Evolutionary conservation across 2,329 filamentous ascomycete genomes (phyloP), one percentile per base, ranked within the genome.

Genomic region (Epichloe sylvatica): DNA sequence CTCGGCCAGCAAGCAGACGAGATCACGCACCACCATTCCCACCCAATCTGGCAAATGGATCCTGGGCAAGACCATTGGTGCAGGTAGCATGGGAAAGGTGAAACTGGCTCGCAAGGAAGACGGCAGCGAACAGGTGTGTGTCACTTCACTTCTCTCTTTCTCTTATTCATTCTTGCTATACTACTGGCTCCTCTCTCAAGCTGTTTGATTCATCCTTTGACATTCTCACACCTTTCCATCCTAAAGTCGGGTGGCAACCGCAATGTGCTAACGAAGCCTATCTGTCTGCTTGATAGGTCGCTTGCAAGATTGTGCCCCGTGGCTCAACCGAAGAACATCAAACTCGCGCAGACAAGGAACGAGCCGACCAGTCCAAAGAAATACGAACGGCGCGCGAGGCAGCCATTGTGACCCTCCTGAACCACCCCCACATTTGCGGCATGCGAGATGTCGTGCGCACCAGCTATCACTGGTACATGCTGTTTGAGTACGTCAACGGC

Each of bases 391-490:
- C 91, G 39, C 81, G 92, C 62, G 92, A 98, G 67, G 91, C 92
- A 40, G 92, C 92, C 57, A 97, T 98, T 62, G 91, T 96, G 54
- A 94, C 87, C 25, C 80, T 98, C 45, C 78, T 96, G 51, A 88
- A 89, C 62, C 92, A 97, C 61, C 92, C 91, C 13, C 94, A 95
- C 63, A 94, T 98, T 51, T 97, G 92, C 65, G 89, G 86, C 52
- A 86, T 98, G 77, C 82, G 89, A 56, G 92, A 98, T 69, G 89
- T 96, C 25, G 85, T 97, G 50, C 84, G 90, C 51, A 97, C 92
- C 46, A 91, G 92, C 61, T 92, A 96, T 65, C 92, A 98, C 68
- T 98, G 92, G 92, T 98, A 98, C 69, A 98, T 98, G 92, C 81
- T 98, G 47, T 98, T 95, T 63, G 92, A 98, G 70, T 96, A 92